Evolutionary conservation across 805 yeast species (phyloP).

Genomic region (Teunomyces lycoperdinae): DNA sequence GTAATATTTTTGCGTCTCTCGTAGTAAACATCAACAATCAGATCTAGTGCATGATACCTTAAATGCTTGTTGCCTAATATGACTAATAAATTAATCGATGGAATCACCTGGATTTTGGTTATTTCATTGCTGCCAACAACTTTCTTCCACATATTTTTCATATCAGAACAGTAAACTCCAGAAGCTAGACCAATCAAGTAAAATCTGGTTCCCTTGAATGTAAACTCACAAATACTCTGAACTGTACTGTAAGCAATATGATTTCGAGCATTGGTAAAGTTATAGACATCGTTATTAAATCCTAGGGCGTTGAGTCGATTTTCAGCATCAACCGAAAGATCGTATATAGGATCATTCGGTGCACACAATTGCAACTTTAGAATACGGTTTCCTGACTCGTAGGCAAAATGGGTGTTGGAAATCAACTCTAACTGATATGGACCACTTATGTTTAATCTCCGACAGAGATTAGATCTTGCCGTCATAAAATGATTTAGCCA

Average conservation of each 20-base stretch:
- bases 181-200: conserved; percentile 56
- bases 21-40: conserved; percentile 57
- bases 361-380: conserved; percentile 52
- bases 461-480: conserved; percentile 41
- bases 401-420: conserved; percentile 61
- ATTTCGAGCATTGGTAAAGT: conserved; percentile 15
- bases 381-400: conserved; percentile 52
- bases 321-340: conserved; percentile 20
- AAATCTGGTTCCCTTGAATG: conserved; percentile 43
- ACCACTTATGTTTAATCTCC: conserved; percentile 36
- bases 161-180: conserved; percentile 60
- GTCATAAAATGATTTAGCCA: conserved; percentile 56
- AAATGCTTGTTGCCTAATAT: conserved; percentile 58
- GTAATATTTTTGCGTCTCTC: conserved; percentile 37
- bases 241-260: conserved; percentile 34
- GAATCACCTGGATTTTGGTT: conserved; percentile 58
- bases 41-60: conserved; percentile 61
- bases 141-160: conserved; percentile 53
- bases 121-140: conserved; percentile 53
- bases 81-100: conserved; percentile 53
- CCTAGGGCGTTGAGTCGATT: conserved; percentile 20
- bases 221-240: conserved; percentile 45
- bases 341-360: conserved; percentile 50
- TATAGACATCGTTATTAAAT: conserved; percentile 24
- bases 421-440: conserved; percentile 55